phyloP scores from a whole-genome alignment of 73 alveolate species.

The Tetrahymena malaccensis region DNA sequence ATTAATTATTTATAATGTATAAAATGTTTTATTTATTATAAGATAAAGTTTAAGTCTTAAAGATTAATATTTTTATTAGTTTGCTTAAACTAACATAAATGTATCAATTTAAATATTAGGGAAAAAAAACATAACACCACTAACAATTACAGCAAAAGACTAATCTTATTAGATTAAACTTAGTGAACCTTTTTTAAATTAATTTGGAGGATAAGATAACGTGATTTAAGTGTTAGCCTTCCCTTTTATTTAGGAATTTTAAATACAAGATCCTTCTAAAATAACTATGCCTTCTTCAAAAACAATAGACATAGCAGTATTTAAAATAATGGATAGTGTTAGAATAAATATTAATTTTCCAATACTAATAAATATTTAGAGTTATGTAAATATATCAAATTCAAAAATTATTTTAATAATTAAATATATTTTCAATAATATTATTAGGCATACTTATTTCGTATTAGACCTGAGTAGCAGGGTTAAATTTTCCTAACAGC shows the following conservation, averaged over 20 bases:
- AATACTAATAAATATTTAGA: not conserved
- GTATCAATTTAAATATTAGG: not conserved
- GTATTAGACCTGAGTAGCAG: not conserved
- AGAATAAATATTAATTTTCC: not conserved
- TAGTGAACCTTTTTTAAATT: not conserved
- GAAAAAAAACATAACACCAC: not conserved
- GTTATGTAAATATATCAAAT: not conserved
- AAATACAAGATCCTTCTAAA: not conserved
- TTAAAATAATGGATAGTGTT: not conserved
- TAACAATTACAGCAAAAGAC: not conserved
- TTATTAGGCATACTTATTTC: not conserved
- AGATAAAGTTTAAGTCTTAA: not conserved
- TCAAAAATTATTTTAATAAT: no score
- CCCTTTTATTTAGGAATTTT: not conserved
- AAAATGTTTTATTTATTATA: not conserved
- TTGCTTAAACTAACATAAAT: not conserved
- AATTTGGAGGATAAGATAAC: not conserved
- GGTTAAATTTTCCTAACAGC: not conserved
- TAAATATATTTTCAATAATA: no score
- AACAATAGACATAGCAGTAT: not conserved
- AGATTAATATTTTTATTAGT: not conserved
- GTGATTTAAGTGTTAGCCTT: not conserved
- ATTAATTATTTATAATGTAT: not conserved
- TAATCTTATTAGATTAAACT: not conserved
- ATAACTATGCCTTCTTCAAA: not conserved